These are phyloP conservation scores for Symbiodinium natans DNA, from an alignment of 73 alveolate species.

Conservation along the genomic window DNA sequence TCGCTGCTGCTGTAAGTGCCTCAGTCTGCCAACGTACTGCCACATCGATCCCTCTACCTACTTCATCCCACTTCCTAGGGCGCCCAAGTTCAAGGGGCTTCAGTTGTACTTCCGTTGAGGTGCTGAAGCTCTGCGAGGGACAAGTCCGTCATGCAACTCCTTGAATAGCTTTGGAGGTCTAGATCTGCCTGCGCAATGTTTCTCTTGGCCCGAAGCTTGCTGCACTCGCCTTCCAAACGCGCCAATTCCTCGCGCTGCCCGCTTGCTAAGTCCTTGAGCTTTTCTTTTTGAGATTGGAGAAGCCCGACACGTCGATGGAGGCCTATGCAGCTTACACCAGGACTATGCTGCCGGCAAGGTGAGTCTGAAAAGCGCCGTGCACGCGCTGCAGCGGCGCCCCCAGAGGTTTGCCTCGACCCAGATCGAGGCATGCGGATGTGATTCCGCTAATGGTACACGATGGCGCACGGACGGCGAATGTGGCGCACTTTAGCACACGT, in stretches of 20 bases:
- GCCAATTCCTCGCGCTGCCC: slow-evolving; percentile 57
- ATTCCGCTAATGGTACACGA: too few relatives aligned
- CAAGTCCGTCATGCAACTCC: neutral
- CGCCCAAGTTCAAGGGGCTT: too few relatives aligned
- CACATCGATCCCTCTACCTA: neutral
- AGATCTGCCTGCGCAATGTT: neutral
- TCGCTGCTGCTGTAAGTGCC: neutral
- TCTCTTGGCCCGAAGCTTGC: neutral
- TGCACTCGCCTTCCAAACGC: slow-evolving; percentile 4
- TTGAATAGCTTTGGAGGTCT: neutral
- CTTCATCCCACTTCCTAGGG: neutral
- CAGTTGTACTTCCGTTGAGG: neutral
- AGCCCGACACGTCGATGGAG: slow-evolving; percentile 55
- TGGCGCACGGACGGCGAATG: too few relatives aligned
- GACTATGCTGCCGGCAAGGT: slow-evolving; percentile 22
- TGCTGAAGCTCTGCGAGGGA: neutral
- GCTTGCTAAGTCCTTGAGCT: slow-evolving; percentile 26
- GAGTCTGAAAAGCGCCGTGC: slow-evolving; percentile 53
- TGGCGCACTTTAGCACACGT: too few relatives aligned
- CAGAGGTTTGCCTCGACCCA: neutral
- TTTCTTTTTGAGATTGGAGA: slow-evolving; percentile 41
- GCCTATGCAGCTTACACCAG: slow-evolving; percentile 29
- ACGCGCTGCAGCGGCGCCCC: slow-evolving; percentile 30
- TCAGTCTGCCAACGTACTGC: neutral
- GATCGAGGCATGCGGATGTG: slow-evolving; percentile 13